Evolutionary conservation across 2,329 filamentous ascomycete species (phyloP).

Genomic region (Fusarium equiseti): DNA sequence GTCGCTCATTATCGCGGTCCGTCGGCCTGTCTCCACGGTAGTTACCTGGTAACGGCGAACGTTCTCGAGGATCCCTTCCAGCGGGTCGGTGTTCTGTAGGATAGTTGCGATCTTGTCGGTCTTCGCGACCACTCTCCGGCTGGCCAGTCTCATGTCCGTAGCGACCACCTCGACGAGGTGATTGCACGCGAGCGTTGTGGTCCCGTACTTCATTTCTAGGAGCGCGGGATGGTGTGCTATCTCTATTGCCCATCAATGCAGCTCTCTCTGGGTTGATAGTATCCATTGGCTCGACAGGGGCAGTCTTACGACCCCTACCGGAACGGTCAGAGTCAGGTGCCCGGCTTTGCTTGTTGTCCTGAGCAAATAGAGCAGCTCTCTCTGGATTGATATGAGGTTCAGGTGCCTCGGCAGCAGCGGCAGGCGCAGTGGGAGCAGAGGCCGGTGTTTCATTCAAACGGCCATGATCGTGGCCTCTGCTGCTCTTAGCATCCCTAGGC

Average conservation of each 20-base stretch:
- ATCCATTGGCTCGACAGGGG: slow-evolving; percentile 50
- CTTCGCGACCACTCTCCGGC: slow-evolving; percentile 58
- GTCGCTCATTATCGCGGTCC: slow-evolving; percentile 56
- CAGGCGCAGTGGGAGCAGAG: slow-evolving; percentile 44
- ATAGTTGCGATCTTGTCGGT: slow-evolving; percentile 60
- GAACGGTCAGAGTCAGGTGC: slow-evolving; percentile 49
- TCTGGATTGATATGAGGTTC: slow-evolving; percentile 68
- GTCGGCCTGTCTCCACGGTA: slow-evolving; percentile 53
- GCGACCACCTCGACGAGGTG: slow-evolving; percentile 60
- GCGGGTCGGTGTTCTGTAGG: slow-evolving; percentile 50
- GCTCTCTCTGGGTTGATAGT: slow-evolving; percentile 63
- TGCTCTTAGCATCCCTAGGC: slow-evolving; percentile 48
- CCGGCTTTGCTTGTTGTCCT: slow-evolving; percentile 50
- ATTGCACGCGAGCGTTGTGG: slow-evolving; percentile 57
- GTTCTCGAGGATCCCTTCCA: slow-evolving; percentile 51
- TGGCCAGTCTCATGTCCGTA: slow-evolving; percentile 49
- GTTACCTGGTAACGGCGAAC: slow-evolving; percentile 47
- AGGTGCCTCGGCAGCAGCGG: slow-evolving; percentile 45
- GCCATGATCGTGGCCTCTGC: slow-evolving; percentile 47
- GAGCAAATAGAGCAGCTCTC: slow-evolving; percentile 62
- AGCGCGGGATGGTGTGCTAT: slow-evolving; percentile 52
- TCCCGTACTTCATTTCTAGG: slow-evolving; percentile 61
- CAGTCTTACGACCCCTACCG: slow-evolving; percentile 47
- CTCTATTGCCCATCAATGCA: slow-evolving; percentile 58
- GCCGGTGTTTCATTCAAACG: slow-evolving; percentile 47